Evolutionary conservation across 108 stramenopile genomes (phyloP), one percentile per base, ranked within the genome.

Genomic region (Chaetoceros muelleri): DNA sequence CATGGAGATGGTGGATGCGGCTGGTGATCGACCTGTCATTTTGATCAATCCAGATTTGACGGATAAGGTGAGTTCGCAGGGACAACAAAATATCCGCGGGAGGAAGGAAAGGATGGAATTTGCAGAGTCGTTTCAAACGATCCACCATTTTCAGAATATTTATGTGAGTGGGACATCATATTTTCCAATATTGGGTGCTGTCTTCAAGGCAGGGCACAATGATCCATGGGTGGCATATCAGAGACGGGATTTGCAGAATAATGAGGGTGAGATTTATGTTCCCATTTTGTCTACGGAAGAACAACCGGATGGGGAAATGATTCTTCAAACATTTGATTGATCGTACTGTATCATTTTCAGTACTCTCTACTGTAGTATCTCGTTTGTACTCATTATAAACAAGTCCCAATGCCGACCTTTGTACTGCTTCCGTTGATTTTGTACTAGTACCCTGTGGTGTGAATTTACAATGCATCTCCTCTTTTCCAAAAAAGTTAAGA

Each of bases 151-250:
- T 64, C 75, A 79, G 55, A 86, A 86, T 47, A 78, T 86, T 34
- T 90, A 90, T 30, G 69, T 78, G n/a, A 76, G 78, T 21, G 89
- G 89, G 16, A 90, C 89, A 17, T 76, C 74, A 25, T 90, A 90
- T 61, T 90, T 90, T 63, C 89, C 89, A 0, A 90, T 90, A 19
- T 46, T 90, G 22, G 89, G 89, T 2, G 66, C 77, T 8, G 72
- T 82, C 1, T 70, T 74, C 24, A 90, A 90, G 44, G 54, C 76
- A 8, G 65, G 67, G 17, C 81, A 81, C 17, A 29, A 48, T 5
- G 78, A 73, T 31, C 84, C 82, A 18, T 90, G 78, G 75, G 71
- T 84, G 23, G 78, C 88, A 19, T 78, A 86, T 65, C 84, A 90
- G 65, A 72, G 88, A 48, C 62, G 84, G 52, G 88, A 90, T 58